These are phyloP conservation scores for Leptodontidium sp. DNA, from an alignment of 2,329 filamentous ascomycete species.

Conservation along the genomic window DNA sequence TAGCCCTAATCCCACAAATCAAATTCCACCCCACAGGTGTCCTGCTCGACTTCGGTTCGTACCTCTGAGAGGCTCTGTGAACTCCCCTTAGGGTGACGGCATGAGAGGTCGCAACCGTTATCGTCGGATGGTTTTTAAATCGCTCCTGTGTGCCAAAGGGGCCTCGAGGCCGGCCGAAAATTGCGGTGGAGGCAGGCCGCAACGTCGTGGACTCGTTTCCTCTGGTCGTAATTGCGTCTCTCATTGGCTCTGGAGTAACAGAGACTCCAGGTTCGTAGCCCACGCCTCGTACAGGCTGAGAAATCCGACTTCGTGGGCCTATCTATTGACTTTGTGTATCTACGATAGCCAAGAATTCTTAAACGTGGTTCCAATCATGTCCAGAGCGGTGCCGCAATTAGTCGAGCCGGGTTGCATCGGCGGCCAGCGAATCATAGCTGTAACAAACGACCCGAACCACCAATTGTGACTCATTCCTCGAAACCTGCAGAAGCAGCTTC, in stretches of 20 bases:
- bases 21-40: constrained; percentile 7
- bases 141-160: constrained; percentile 3
- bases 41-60: constrained; percentile 5
- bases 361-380: too few relatives aligned
- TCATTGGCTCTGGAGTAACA: constrained; percentile 10
- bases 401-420: too few relatives aligned
- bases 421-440: too few relatives aligned
- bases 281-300: constrained; percentile 11
- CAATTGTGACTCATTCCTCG: too few relatives aligned
- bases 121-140: constrained; percentile 7
- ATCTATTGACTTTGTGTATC: too few relatives aligned
- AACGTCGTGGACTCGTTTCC: constrained; percentile 7
- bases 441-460: too few relatives aligned
- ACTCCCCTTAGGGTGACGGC: constrained; percentile 5
- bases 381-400: too few relatives aligned
- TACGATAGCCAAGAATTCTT: too few relatives aligned
- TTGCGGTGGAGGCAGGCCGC: constrained; percentile 9
- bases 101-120: constrained; percentile 5
- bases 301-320: constrained; percentile 8
- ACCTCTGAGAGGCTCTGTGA: not conserved
- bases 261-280: constrained; percentile 11
- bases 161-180: not conserved
- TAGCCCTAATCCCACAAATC: constrained; percentile 7
- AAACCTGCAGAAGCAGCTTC: too few relatives aligned
- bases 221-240: constrained; percentile 11